Evolutionary conservation across 2,329 filamentous ascomycete genomes (phyloP), one percentile per base, ranked within the genome.

Genomic region (Sclerotinia sclerotiorum): DNA sequence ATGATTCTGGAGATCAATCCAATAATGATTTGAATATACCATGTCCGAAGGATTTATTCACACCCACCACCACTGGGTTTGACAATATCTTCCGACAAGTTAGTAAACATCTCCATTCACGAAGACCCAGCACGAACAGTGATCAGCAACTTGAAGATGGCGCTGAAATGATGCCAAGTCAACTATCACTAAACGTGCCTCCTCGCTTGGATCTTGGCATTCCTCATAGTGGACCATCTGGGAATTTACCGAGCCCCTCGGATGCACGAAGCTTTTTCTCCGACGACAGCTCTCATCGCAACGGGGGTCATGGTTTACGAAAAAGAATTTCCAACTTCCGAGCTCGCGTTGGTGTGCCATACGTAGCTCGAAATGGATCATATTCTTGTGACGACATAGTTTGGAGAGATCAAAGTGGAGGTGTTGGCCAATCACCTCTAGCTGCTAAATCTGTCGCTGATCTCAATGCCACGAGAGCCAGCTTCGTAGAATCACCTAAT

Each of bases 251-350:
- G 35, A 73, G 70, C 52, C 68, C 71, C 15, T 52, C 70, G 11
- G 78, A 77, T 69, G 75, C 72, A 32, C 73, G 70, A 58, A 80
- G 78, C 66, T 79, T 78, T 58, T 79, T 80, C 62, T 80, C 79
- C 2, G 78, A 79, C 68, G 75, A 79, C 61, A 80, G 79, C 70
- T 79, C 78, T 5, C 74, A 73, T 58, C 58, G 64, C 21, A 64
- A 74, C 24, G 71, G 60, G 10, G 57, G 63, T 29, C 68, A 71
- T 32, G 74, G 70, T 62, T 64, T 77, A 48, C 69, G 74, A 17
- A 74, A 74, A 60, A 72, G 73, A 64, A 66, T 77, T 21, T 75
- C 74, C 7, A 73, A 75, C 57, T 67, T 76, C 29, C 73, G 70
- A 66, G 70, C 73, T 60, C 72, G 72, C 39, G 70, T 77, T 56